phyloP scores from a whole-genome alignment of 2,329 filamentous ascomycete genomes.

The Penicillium sp. region DNA sequence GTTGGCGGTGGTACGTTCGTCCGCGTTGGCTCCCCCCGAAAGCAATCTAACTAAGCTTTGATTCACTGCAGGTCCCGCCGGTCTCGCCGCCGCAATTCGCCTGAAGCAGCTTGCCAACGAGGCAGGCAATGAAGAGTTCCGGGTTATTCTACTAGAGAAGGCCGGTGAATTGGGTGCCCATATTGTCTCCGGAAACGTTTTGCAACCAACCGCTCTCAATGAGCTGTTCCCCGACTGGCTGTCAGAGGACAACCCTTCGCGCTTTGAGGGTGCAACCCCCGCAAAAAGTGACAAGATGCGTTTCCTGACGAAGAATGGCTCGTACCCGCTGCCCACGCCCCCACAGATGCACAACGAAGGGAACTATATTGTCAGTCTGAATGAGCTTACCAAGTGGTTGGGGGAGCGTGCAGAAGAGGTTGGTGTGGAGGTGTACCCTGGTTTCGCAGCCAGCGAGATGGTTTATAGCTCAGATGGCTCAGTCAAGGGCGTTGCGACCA shows the following conservation, averaged over 20 bases:
- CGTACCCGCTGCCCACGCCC: conserved; percentile 74
- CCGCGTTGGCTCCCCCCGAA: neutral
- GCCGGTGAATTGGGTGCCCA: conserved; percentile 90
- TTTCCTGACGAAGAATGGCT: conserved; percentile 72
- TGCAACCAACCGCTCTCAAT: conserved; percentile 77
- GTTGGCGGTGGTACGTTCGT: conserved; percentile 65
- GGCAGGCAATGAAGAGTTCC: conserved; percentile 89
- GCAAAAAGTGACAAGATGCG: conserved; percentile 81
- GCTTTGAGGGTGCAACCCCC: conserved; percentile 79
- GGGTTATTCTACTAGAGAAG: conserved; percentile 87
- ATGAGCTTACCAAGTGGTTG: conserved; percentile 91
- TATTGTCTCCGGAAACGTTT: conserved; percentile 89
- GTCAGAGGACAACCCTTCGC: conserved; percentile 72
- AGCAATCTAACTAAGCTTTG: conserved; percentile 3
- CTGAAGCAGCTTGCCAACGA: conserved; percentile 92
- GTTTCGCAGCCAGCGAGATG: conserved; percentile 88
- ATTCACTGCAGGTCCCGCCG: conserved; percentile 60
- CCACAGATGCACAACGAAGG: conserved; percentile 98
- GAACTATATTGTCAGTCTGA: conserved; percentile 94
- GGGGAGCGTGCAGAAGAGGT: conserved; percentile 92
- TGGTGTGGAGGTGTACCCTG: conserved; percentile 91
- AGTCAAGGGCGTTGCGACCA: conserved; percentile 89
- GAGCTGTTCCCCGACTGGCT: conserved; percentile 93
- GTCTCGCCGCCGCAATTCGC: conserved; percentile 83
- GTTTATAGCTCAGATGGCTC: conserved; percentile 78